Base-by-base conservation (phyloP, 2,329 filamentous ascomycete genomes). In the Coniochaeta pulveracea region DNA sequence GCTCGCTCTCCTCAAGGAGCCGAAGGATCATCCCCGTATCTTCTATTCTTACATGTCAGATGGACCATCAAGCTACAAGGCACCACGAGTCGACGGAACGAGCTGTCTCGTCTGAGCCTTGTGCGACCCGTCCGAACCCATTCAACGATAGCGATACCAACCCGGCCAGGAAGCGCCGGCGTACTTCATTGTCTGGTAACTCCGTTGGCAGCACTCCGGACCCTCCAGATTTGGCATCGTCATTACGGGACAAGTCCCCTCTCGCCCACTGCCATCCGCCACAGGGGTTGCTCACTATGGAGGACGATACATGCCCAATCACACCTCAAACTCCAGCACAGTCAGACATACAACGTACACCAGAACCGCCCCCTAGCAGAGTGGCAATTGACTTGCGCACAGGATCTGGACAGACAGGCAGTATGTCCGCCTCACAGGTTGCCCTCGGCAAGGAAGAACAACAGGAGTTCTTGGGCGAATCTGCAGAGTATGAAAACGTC, bases 361-460 rank as follows among this genome's bases (percentile, higher is more conserved):
- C 55, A 12, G 63, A 62, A 24, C 60, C 62, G 23, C 61, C 66
- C 22, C 72, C 72, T 3, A 76, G 68, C 50, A 66, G 60, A 46
- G 68, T 77, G 32, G 77, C 73, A 8, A 66, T 78, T 34, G 77
- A 76, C 45, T 55, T 77, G 31, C 68, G 72, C 37, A 65, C 66
- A 43, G 46, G 52, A 39, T 55, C 48, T 26, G 57, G 57, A 11
- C 48, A 18, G 49, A 49, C 26, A 37, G 25, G 9, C 22, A n/a
- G 9, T 9, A n/a, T 24, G 22, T 24, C 22, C 9, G 22, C n/a
- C 9, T 24, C 22, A 8, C 22, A 8, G n/a, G 22, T 9, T n/a
- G 22, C 22, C 22, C 9, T 9, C 22, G 22, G n/a, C 22, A n/a
- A 8, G 2, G 30, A 33, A 6, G 26, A 30, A 14, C 22, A 19